Percentiles rank a stretch among this genome's conserved stretches.
These are phyloP conservation scores for Colletotrichum melonis DNA, from an alignment of 2,329 filamentous ascomycete species.

Conservation along the genomic window DNA sequence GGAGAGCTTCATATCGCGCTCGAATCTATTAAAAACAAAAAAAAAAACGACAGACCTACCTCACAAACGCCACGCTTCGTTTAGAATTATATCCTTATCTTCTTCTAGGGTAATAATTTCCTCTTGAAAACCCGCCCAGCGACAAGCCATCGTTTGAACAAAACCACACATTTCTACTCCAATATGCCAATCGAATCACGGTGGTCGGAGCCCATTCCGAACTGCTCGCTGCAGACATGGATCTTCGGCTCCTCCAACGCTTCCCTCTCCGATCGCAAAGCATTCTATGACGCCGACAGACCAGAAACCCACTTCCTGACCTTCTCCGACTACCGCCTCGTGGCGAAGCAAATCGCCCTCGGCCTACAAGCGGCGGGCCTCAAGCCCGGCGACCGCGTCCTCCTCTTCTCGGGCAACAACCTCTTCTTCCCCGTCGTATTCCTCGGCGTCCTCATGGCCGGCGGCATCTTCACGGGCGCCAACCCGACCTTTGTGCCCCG, in stretches of 20 bases:
- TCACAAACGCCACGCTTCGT: too few relatives aligned
- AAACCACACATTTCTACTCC: not conserved
- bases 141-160: not conserved
- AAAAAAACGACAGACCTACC: too few relatives aligned
- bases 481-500: constrained; percentile 75
- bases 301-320: constrained; percentile 77
- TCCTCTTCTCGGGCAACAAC: constrained; percentile 80
- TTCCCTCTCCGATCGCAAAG: constrained; percentile 54
- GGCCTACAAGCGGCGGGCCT: constrained; percentile 75
- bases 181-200: constrained; percentile 61
- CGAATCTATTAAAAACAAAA: too few relatives aligned
- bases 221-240: constrained; percentile 65
- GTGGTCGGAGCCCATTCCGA: constrained; percentile 56
- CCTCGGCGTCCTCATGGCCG: constrained; percentile 80
- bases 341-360: constrained; percentile 77
- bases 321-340: constrained; percentile 71
- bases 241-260: constrained; percentile 62
- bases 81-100: too few relatives aligned
- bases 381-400: constrained; percentile 74
- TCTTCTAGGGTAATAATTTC: not conserved
- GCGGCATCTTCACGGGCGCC: constrained; percentile 81
- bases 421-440: constrained; percentile 79
- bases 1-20: not conserved
- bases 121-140: too few relatives aligned
- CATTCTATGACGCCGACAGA: constrained; percentile 73